These are phyloP conservation scores for Tribonema minus DNA, from an alignment of 108 stramenopile species.

Conservation along the genomic window DNA sequence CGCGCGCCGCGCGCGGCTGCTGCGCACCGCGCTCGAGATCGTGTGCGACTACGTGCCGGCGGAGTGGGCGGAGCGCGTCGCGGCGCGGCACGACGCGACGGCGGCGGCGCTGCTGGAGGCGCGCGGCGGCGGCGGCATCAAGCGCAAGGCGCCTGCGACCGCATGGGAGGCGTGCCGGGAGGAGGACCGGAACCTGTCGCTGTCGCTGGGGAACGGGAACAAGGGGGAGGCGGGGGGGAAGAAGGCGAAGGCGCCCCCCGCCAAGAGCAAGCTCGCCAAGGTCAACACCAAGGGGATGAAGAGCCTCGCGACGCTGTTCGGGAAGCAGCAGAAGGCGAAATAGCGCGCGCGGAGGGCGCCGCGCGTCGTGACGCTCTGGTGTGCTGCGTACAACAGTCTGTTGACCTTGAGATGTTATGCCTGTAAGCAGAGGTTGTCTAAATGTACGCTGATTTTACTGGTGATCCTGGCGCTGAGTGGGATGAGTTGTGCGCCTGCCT, in stretches of 20 bases:
- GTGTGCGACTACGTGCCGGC: slow-evolving; percentile 36
- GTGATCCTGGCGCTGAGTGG: no score
- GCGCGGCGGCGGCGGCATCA: background rate
- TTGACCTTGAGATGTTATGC: no score
- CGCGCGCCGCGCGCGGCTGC: no score
- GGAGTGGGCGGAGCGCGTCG: slow-evolving; percentile 18
- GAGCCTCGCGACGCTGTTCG: slow-evolving; percentile 28
- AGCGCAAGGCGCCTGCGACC: slow-evolving; percentile 10
- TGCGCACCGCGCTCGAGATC: slow-evolving; percentile 35
- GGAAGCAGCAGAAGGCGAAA: no score
- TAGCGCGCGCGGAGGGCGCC: no score
- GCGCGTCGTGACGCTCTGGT: no score
- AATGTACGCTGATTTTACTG: no score
- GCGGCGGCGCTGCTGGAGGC: slow-evolving; percentile 2
- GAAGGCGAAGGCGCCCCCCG: slow-evolving; percentile 12
- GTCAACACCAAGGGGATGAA: slow-evolving; percentile 41
- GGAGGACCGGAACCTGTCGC: slow-evolving; percentile 14
- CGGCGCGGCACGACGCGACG: background rate
- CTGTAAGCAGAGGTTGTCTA: no score
- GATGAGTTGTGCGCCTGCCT: no score
- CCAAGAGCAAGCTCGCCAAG: slow-evolving; percentile 37
- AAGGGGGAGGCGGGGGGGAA: background rate
- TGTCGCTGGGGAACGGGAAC: slow-evolving; percentile 26
- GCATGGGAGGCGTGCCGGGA: slow-evolving; percentile 24
- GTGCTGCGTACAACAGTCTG: no score